Evolutionary conservation across 352 stramenopile genomes (phyloP).

Genomic region (Pythium periplocum): DNA sequence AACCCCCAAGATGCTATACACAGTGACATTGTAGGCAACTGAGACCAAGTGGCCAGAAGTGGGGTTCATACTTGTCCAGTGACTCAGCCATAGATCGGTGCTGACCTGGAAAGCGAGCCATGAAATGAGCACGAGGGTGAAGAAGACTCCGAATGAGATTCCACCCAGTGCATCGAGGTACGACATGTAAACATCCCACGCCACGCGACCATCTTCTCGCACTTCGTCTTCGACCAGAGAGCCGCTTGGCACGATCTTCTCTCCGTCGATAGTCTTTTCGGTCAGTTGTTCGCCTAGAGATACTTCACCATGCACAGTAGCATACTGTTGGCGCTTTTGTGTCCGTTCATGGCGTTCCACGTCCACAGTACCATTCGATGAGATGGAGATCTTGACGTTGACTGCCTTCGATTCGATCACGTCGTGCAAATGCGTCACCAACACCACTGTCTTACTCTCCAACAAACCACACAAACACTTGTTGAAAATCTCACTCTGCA

Average conservation of each 20-base stretch:
- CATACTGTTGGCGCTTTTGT: too few species aligned
- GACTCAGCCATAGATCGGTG: too few species aligned
- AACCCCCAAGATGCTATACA: too few species aligned
- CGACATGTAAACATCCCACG: constrained; percentile 22
- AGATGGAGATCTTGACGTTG: constrained; percentile 15
- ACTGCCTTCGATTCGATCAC: constrained; percentile 19
- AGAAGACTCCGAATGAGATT: too few species aligned
- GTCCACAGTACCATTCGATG: neutral
- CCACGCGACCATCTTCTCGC: constrained; percentile 27
- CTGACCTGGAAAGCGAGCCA: too few species aligned
- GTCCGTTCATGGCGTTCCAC: neutral
- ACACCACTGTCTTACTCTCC: constrained; percentile 57
- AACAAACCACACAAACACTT: constrained; percentile 26
- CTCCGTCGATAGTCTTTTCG: too few species aligned
- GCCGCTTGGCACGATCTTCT: neutral
- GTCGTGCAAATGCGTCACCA: constrained; percentile 88
- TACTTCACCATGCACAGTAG: too few species aligned
- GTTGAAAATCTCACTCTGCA: constrained; percentile 88
- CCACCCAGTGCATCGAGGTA: constrained; percentile 41
- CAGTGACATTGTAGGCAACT: too few species aligned
- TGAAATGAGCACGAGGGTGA: too few species aligned
- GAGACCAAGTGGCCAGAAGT: too few species aligned
- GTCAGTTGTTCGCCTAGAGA: too few species aligned
- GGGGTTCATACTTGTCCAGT: too few species aligned
- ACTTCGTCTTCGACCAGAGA: constrained; percentile 32